phyloP scores from a whole-genome alignment of 176 grass and related monocot species.

The Bonia amplexicaulis region DNA sequence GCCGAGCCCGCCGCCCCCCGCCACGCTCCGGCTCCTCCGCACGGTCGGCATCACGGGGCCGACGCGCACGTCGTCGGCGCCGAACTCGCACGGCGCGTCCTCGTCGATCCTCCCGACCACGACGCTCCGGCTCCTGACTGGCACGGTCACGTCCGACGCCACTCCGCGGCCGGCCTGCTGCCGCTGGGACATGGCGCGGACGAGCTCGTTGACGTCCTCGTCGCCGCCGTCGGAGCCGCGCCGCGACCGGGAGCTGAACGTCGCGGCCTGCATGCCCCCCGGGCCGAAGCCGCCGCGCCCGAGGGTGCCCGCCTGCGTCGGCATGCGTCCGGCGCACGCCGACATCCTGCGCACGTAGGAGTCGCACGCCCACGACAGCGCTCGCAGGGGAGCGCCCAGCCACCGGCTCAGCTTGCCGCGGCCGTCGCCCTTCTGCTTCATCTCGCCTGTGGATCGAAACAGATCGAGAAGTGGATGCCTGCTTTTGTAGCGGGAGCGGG shows the following conservation, averaged over 20 bases:
- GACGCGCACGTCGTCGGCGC: constrained; percentile 18
- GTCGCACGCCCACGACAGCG: constrained; percentile 55
- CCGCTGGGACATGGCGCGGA: constrained; percentile 41
- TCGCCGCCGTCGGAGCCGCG: not conserved
- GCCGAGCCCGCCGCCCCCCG: not conserved
- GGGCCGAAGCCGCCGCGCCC: constrained; percentile 26
- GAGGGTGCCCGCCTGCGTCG: constrained; percentile 10
- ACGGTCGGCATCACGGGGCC: not conserved
- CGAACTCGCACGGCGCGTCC: constrained; percentile 58
- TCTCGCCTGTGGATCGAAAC: not conserved
- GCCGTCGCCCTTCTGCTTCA: not conserved
- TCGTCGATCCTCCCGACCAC: constrained; percentile 53
- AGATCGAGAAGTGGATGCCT: not conserved
- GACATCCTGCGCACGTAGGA: constrained; percentile 54
- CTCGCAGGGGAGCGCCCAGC: constrained; percentile 39
- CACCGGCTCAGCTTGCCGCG: constrained; percentile 38
- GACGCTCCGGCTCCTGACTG: constrained; percentile 47
- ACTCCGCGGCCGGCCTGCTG: not conserved
- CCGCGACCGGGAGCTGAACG: constrained; percentile 37
- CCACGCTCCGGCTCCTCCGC: constrained; percentile 34
- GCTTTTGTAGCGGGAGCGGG: not conserved
- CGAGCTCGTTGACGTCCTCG: constrained; percentile 37
- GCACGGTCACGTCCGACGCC: not conserved
- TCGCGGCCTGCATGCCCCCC: not conserved
- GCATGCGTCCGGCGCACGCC: constrained; percentile 46